These are phyloP conservation scores for Teratosphaeria viscida DNA, from an alignment of 2,329 filamentous ascomycete genomes.

Conservation along the genomic window DNA sequence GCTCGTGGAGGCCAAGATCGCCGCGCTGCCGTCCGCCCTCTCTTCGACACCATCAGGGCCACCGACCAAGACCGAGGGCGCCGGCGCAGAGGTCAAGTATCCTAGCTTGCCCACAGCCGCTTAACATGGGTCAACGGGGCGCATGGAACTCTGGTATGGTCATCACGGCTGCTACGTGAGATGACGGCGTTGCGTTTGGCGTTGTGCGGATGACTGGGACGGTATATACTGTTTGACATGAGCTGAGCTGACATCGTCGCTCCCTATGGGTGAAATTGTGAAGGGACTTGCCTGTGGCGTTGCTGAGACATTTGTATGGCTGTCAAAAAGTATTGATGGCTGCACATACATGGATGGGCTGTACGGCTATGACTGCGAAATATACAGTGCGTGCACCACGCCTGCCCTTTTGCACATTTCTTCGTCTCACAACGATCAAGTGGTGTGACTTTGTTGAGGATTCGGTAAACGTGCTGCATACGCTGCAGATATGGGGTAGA, in stretches of 20 bases:
- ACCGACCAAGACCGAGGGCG: background rate
- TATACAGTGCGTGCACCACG: background rate
- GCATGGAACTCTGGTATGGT: background rate
- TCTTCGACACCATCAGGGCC: background rate
- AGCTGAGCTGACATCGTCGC: background rate
- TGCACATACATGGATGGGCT: background rate
- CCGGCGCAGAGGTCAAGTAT: conserved; percentile 5
- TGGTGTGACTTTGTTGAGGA: too few relatives aligned
- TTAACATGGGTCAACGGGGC: background rate
- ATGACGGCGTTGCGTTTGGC: background rate
- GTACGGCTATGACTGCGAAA: background rate
- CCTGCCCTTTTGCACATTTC: background rate
- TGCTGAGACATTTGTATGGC: background rate
- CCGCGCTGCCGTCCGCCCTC: background rate
- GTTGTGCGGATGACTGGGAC: background rate
- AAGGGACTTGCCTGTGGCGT: background rate
- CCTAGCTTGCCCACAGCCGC: conserved; percentile 4
- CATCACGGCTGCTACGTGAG: background rate
- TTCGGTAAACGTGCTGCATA: background rate
- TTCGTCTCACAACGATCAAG: background rate
- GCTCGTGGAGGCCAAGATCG: conserved; percentile 4
- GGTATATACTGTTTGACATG: background rate
- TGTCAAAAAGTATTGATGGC: background rate
- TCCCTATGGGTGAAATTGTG: background rate
- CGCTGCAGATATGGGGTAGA: background rate